Evolutionary conservation across 2,329 filamentous ascomycete species (phyloP).

Genomic region (Beauveria asiatica): DNA sequence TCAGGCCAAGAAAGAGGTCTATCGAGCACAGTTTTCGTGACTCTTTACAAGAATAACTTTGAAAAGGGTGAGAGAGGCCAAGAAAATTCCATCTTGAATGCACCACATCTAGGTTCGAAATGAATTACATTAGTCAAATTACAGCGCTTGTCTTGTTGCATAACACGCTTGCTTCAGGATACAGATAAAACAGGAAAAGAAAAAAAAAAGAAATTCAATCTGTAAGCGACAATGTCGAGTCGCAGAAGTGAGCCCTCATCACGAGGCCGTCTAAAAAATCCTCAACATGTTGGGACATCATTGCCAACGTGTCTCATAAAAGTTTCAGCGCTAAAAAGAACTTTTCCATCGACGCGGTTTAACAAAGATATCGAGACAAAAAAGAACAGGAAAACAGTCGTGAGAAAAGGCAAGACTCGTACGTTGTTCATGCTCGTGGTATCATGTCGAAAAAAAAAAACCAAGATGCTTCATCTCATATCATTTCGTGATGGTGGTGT

Average conservation of each 20-base stretch:
- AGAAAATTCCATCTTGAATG: background rate
- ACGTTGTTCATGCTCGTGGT: background rate
- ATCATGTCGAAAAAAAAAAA: background rate
- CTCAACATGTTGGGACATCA: background rate
- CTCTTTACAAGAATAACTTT: background rate
- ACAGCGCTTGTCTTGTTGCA: background rate
- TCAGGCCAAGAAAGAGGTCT: background rate
- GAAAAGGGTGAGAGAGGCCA: background rate
- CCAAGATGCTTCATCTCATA: background rate
- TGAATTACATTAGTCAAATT: background rate
- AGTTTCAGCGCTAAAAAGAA: background rate
- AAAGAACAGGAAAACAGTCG: background rate
- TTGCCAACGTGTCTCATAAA: background rate
- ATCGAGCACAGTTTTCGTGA: background rate
- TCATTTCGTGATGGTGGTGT: conserved; percentile 4
- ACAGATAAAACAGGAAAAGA: background rate
- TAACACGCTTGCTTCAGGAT: background rate
- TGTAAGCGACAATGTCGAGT: background rate
- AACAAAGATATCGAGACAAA: background rate
- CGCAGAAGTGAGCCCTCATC: background rate
- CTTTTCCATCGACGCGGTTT: background rate
- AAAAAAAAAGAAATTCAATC: background rate
- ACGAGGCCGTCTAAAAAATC: background rate
- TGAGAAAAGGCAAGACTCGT: background rate
- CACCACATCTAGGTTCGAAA: background rate